phyloP scores from a whole-genome alignment of 257 asterid genomes.

The Linaria vulgaris region DNA sequence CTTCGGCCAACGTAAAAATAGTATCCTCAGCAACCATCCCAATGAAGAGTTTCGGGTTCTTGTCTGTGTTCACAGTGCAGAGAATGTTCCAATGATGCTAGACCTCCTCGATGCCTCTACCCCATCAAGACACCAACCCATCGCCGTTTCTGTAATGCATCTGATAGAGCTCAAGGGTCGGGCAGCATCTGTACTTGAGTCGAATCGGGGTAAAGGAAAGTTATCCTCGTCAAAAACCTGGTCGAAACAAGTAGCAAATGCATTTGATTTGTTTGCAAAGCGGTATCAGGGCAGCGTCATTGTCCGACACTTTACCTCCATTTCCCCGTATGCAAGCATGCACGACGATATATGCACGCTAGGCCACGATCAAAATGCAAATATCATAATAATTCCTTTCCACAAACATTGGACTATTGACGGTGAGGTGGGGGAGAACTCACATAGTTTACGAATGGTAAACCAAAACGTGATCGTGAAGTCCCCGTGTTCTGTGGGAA shows the following conservation, averaged over 20 bases:
- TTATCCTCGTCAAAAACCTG: constrained; percentile 36
- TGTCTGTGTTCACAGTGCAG: constrained; percentile 47
- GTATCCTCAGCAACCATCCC: constrained; percentile 39
- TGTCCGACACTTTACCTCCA: constrained; percentile 52
- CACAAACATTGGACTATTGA: constrained; percentile 57
- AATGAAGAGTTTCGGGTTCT: constrained; percentile 44
- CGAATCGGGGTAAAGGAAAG: constrained; percentile 22
- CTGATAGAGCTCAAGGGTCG: constrained; percentile 62
- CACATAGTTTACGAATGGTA: constrained; percentile 40
- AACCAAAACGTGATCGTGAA: constrained; percentile 51
- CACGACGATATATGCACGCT: constrained; percentile 63
- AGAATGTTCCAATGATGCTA: constrained; percentile 47
- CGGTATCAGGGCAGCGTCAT: constrained; percentile 23
- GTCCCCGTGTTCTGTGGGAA: constrained; percentile 63
- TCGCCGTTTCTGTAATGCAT: constrained; percentile 39
- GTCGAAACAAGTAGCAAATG: constrained; percentile 44
- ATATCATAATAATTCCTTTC: constrained; percentile 51
- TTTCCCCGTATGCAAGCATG: constrained; percentile 63
- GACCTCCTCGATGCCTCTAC: constrained; percentile 50
- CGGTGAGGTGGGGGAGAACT: constrained; percentile 33
- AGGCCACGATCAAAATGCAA: constrained; percentile 41
- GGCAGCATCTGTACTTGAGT: constrained; percentile 48
- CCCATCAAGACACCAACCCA: constrained; percentile 35
- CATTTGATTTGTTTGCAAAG: constrained; percentile 38
- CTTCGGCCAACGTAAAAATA: constrained; percentile 31